Evolutionary conservation across 164 flowering plant genomes (phyloP).

Genomic region (Piper betle): DNA sequence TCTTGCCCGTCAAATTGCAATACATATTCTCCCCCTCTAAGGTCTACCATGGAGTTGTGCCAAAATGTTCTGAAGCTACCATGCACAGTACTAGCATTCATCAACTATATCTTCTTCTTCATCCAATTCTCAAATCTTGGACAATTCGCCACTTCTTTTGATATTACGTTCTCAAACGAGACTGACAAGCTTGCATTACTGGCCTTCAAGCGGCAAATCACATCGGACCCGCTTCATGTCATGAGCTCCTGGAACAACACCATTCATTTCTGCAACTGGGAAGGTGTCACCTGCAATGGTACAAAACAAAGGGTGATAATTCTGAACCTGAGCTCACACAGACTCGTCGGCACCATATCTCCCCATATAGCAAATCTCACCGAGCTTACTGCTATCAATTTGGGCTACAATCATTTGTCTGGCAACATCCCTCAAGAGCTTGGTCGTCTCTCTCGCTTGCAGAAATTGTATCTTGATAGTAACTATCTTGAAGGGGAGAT

Average conservation of each 20-base stretch:
- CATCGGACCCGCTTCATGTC: constrained; percentile 7
- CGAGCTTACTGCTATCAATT: constrained; percentile 20
- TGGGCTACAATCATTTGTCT: constrained; percentile 20
- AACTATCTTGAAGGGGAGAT: constrained; percentile 23
- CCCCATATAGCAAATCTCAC: constrained; percentile 38
- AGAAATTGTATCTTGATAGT: constrained; percentile 17
- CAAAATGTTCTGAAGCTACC: background rate
- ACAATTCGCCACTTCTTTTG: background rate
- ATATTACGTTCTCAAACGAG: background rate
- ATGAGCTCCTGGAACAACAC: constrained; percentile 13
- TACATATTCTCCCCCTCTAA: background rate
- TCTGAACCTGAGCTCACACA: constrained; percentile 15
- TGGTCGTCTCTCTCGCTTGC: constrained; percentile 18
- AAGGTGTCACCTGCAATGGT: constrained; percentile 15
- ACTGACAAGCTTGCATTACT: constrained; percentile 10
- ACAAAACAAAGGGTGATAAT: constrained; percentile 12
- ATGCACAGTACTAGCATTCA: background rate
- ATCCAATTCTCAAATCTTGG: background rate
- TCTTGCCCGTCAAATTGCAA: no score
- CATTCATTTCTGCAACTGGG: constrained; percentile 13
- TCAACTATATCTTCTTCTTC: background rate
- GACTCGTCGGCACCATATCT: constrained; percentile 19
- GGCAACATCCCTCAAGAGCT: constrained; percentile 25
- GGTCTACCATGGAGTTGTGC: background rate
- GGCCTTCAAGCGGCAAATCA: constrained; percentile 8